Evolutionary conservation across 2,329 filamentous ascomycete species (phyloP).

Genomic region (Trichothecium roseum): DNA sequence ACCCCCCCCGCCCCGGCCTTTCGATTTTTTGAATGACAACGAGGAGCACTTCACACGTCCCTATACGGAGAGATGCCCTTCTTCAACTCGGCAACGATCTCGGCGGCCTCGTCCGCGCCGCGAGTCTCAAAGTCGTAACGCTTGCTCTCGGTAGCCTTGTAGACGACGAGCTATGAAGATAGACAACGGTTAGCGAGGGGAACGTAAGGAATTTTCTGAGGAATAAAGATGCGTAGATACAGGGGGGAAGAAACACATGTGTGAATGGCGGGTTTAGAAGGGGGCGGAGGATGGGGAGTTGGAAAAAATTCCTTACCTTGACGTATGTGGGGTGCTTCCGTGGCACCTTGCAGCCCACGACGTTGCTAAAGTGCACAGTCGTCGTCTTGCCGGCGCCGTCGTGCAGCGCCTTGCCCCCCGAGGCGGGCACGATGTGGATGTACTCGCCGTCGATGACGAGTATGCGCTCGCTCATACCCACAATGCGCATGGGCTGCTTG

Average conservation of each 20-base stretch:
- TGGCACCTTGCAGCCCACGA: constrained; percentile 73
- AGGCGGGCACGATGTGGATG: constrained; percentile 70
- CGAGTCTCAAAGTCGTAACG: constrained; percentile 79
- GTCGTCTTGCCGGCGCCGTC: constrained; percentile 61
- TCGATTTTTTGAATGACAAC: too few species aligned
- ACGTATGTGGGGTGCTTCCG: constrained; percentile 73
- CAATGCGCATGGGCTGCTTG: constrained; percentile 74
- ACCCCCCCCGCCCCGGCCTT: too few species aligned
- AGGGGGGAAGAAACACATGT: too few species aligned
- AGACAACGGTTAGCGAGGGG: too few species aligned
- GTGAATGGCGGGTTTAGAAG: too few species aligned
- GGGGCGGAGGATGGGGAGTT: too few species aligned
- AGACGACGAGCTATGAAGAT: constrained; percentile 58
- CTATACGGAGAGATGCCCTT: constrained; percentile 61
- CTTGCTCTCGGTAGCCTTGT: constrained; percentile 66
- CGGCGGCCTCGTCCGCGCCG: constrained; percentile 59
- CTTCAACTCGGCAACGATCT: constrained; percentile 70
- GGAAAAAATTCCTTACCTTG: too few species aligned
- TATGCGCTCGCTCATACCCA: constrained; percentile 63
- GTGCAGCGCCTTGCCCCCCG: constrained; percentile 53
- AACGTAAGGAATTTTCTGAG: too few species aligned
- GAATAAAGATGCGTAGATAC: too few species aligned
- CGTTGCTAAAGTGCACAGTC: constrained; percentile 72
- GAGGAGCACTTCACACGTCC: constrained; percentile 31
- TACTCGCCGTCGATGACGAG: constrained; percentile 78